Conservation (phyloP, 2,329 filamentous ascomycete species). For the Aureobasidium zeae region DNA sequence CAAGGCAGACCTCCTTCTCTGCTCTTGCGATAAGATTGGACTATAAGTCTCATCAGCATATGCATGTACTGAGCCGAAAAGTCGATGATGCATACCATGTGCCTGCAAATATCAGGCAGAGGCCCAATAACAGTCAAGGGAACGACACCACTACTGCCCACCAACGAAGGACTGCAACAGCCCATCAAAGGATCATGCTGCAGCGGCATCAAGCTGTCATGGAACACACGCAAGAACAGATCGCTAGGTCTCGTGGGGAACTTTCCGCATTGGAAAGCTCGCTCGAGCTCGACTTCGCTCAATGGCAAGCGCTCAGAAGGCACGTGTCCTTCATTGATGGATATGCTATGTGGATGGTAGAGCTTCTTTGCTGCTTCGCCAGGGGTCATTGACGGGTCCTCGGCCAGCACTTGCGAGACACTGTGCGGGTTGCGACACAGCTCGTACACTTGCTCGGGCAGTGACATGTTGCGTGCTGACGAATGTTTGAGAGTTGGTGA, state of each 20-base stretch:
- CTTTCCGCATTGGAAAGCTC: conserved; percentile 52
- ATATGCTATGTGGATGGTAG: conserved; percentile 35
- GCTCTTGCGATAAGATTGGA: conserved; percentile 67
- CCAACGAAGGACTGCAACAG: conserved; percentile 50
- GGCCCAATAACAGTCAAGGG: conserved; percentile 62
- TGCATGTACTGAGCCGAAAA: not conserved
- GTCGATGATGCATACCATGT: conserved; percentile 40
- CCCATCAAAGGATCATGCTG: conserved; percentile 44
- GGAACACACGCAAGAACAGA: conserved; percentile 59
- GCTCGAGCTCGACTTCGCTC: conserved; percentile 40
- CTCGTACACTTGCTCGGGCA: conserved; percentile 38
- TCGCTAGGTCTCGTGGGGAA: conserved; percentile 59
- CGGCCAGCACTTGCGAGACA: conserved; percentile 50
- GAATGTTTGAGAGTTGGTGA: not conserved
- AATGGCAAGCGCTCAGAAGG: conserved; percentile 17
- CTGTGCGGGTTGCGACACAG: conserved; percentile 46
- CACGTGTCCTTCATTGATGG: conserved; percentile 23
- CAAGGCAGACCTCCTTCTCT: conserved; percentile 61
- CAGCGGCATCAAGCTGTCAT: conserved; percentile 52
- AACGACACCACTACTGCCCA: conserved; percentile 53
- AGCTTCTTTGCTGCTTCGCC: conserved; percentile 48
- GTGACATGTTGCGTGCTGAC: not conserved
- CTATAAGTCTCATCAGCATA: conserved; percentile 17
- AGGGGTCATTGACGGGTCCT: conserved; percentile 45
- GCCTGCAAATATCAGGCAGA: conserved; percentile 61